A percentile compares a stretch with the other conserved stretches of the same genome.
Conservation (phyloP, 306 rosid genomes). For the Cucumis cinereus region DNA sequence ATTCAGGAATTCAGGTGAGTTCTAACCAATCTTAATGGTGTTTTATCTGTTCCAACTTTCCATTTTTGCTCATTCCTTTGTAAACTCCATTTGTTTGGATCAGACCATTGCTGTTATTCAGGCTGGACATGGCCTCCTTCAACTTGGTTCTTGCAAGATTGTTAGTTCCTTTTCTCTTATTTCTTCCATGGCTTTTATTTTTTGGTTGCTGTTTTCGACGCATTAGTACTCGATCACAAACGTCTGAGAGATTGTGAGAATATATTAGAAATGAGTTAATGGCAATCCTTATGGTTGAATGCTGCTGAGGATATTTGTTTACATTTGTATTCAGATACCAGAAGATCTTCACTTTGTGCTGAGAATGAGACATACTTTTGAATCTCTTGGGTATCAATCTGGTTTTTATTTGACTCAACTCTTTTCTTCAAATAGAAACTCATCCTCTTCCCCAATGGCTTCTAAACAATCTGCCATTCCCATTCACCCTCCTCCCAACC, state of each 20-base stretch:
- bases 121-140: constrained; percentile 99
- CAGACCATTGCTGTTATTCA: constrained; percentile 99
- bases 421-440: constrained; percentile 75
- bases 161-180: constrained; percentile 30
- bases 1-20: constrained; percentile 96
- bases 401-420: constrained; percentile 91
- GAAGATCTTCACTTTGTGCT: constrained; percentile 97
- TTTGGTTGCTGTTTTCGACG: neutral
- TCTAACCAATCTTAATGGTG: constrained; percentile 9
- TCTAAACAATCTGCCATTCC: constrained; percentile 61
- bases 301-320: constrained; percentile 4
- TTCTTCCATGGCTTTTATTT: neutral
- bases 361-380: constrained; percentile 99
- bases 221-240: neutral
- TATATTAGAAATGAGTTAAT: neutral
- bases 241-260: neutral
- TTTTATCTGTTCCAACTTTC: neutral
- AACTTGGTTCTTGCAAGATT: constrained; percentile 96
- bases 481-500: constrained; percentile 62
- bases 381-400: constrained; percentile 88
- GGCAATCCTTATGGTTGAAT: neutral
- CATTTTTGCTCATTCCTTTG: neutral
- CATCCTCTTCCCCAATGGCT: constrained; percentile 48
- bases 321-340: constrained; percentile 44
- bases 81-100: constrained; percentile 4